phyloP scores from a whole-genome alignment of 2,329 filamentous ascomycete genomes.

The Sporothrix phasma region DNA sequence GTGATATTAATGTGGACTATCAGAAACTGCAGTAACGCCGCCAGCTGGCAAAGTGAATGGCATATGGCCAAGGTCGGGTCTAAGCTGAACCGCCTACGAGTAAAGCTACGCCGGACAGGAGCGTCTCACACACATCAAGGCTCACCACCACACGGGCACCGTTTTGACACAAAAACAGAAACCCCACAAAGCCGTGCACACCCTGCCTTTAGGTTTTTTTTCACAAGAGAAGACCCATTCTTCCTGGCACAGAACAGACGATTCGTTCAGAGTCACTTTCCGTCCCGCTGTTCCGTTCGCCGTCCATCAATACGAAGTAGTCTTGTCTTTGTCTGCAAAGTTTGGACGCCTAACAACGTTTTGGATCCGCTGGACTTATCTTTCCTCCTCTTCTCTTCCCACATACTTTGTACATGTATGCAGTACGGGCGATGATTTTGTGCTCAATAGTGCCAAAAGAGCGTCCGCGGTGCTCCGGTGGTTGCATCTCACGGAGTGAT shows the following conservation, averaged over 20 bases:
- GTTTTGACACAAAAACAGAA: neutral
- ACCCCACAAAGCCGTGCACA: neutral
- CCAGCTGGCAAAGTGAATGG: neutral
- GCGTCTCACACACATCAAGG: neutral
- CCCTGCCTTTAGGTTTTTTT: neutral
- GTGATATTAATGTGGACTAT: too few relatives aligned
- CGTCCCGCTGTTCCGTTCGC: neutral
- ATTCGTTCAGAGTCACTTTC: neutral
- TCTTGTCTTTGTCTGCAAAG: neutral
- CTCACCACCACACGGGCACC: neutral
- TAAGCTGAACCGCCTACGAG: neutral
- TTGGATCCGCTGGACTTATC: neutral
- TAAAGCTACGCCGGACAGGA: neutral
- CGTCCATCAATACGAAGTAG: neutral
- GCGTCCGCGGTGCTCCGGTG: neutral
- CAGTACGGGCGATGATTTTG: too few relatives aligned
- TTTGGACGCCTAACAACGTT: neutral
- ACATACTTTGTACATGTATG: neutral
- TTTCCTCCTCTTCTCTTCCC: neutral
- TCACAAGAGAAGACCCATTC: neutral
- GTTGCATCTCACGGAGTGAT: neutral
- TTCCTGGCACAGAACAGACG: neutral
- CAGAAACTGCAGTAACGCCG: too few relatives aligned
- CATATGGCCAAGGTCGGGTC: neutral
- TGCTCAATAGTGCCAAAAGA: too few relatives aligned